Percentiles rank a stretch among this genome's conserved stretches.
Conservation (phyloP, 2,329 filamentous ascomycete genomes). For the Fusarium ambrosium region DNA sequence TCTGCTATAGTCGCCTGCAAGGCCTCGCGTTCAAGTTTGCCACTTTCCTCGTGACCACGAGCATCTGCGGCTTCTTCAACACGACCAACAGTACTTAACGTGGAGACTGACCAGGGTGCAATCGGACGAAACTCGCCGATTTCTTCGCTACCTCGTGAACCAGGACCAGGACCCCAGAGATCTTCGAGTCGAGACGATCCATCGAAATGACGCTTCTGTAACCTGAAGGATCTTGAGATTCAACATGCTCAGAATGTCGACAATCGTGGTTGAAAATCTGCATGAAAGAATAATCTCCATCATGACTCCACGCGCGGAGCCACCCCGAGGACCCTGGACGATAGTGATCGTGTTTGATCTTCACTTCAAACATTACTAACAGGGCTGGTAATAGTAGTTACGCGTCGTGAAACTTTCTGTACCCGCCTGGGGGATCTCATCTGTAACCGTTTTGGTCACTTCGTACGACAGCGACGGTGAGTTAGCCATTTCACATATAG, state of each 20-base stretch:
- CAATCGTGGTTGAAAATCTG: background rate
- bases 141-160: conserved; percentile 7
- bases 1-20: conserved; percentile 33
- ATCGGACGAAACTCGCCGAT: conserved; percentile 27
- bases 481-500: conserved; percentile 32
- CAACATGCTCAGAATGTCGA: background rate
- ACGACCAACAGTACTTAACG: conserved; percentile 2
- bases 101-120: conserved; percentile 2
- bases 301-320: conserved; percentile 7
- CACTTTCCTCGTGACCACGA: conserved; percentile 32
- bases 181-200: conserved; percentile 30
- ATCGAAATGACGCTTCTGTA: background rate
- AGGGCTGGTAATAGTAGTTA: conserved; percentile 27
- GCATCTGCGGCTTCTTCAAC: conserved; percentile 22
- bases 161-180: conserved; percentile 12
- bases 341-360: conserved; percentile 20
- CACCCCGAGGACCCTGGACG: conserved; percentile 17
- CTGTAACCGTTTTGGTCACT: conserved; percentile 30
- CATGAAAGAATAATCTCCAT: conserved; percentile 22
- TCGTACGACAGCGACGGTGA: conserved; percentile 10
- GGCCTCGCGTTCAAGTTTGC: conserved; percentile 6
- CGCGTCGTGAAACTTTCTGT: conserved; percentile 29
- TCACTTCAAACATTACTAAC: conserved; percentile 29
- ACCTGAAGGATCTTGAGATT: background rate
- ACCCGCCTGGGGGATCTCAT: conserved; percentile 19